These are phyloP conservation scores for Allium fistulosum DNA, from an alignment of 106 monocot species.

Conservation along the genomic window DNA sequence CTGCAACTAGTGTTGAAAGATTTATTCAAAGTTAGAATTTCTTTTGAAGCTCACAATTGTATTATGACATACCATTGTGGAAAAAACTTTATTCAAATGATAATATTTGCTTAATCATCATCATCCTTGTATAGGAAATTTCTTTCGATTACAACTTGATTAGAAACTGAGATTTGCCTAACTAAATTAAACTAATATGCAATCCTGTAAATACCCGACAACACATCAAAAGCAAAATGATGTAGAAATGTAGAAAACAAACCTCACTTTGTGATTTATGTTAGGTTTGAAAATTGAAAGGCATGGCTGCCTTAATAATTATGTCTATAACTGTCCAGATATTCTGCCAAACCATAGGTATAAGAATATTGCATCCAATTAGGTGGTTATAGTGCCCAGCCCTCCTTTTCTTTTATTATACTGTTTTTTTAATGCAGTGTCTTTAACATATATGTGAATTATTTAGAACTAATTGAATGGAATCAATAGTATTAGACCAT, in stretches of 20 bases:
- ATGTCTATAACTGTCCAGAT: background rate
- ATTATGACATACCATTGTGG: no score
- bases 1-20: background rate
- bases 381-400: constrained; percentile 1
- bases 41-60: no score
- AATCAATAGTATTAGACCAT: no score
- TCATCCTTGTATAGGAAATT: background rate
- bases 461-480: no score
- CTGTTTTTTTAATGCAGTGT: background rate
- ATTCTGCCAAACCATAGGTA: background rate
- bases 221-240: background rate
- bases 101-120: no score
- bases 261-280: background rate
- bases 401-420: background rate
- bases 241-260: background rate
- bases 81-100: no score
- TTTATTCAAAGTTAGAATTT: background rate
- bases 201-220: background rate
- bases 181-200: background rate
- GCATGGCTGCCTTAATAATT: constrained; percentile 5
- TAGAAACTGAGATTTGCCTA: background rate
- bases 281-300: background rate
- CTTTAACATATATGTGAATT: background rate
- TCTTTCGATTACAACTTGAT: background rate
- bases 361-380: background rate